Evolutionary conservation across 495 filamentous ascomycete genomes (phyloP).

Genomic region (Annulohypoxylon stygium): DNA sequence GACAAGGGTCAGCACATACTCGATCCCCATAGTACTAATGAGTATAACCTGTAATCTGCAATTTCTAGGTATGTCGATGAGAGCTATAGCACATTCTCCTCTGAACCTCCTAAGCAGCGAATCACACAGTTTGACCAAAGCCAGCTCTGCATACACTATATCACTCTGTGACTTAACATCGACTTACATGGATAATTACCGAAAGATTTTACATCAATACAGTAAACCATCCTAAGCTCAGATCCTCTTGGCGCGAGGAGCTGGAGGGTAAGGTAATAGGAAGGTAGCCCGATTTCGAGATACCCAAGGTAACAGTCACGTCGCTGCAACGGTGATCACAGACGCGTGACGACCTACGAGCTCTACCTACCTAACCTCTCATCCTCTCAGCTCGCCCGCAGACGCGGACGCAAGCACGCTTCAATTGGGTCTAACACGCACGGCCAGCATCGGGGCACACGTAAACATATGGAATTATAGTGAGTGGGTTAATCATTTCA

Average conservation of each 20-base stretch:
- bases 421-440: conserved; percentile 7
- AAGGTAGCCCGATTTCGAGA: not conserved
- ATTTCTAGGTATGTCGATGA: not conserved
- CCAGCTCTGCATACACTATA: not conserved
- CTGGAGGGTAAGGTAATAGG: conserved; percentile 14
- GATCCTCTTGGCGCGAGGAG: conserved; percentile 5
- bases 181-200: conserved; percentile 1
- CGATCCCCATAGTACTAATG: not conserved
- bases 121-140: not conserved
- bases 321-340: conserved; percentile 32
- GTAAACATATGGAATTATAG: not conserved
- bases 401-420: not conserved
- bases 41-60: not conserved
- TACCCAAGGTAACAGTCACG: conserved; percentile 21
- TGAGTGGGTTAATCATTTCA: not conserved
- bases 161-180: not conserved
- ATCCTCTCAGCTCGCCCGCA: not conserved
- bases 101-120: not conserved
- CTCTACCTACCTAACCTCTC: not conserved
- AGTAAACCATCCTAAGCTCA: not conserved
- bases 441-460: not conserved
- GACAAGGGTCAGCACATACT: not conserved
- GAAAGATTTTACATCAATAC: not conserved
- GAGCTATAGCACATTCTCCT: not conserved
- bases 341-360: not conserved